Evolutionary conservation across 768 basidiomycete genomes (phyloP).

Genomic region (Lentinula lateritia): DNA sequence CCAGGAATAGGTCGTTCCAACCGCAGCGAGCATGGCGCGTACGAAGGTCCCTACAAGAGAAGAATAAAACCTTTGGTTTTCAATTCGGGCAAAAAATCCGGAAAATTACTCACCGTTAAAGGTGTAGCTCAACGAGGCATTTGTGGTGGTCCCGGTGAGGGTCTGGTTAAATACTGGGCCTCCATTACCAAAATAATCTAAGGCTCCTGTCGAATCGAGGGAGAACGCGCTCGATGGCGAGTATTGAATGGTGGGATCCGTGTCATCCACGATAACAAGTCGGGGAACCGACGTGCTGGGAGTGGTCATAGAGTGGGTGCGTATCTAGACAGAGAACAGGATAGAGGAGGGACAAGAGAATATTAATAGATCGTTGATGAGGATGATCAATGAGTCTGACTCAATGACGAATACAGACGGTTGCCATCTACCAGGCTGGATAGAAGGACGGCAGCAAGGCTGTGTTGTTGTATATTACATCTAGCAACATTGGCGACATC

Average conservation of each 20-base stretch:
- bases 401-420: neutral
- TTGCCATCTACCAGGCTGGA: neutral
- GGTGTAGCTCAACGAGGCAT: constrained; percentile 1
- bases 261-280: constrained; percentile 5
- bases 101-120: neutral
- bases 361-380: neutral
- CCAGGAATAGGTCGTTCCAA: neutral
- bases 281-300: neutral
- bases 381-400: neutral
- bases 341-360: neutral
- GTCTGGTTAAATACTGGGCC: constrained; percentile 1
- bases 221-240: neutral
- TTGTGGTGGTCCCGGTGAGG: neutral
- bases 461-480: neutral
- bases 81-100: too few species aligned
- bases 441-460: neutral
- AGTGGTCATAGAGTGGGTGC: neutral
- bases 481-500: too few species aligned
- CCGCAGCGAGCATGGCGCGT: neutral
- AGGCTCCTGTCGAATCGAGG: neutral
- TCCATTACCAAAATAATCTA: neutral
- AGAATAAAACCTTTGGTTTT: too few species aligned
- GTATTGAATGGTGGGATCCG: constrained; percentile 1
- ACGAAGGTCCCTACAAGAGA: neutral
- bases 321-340: neutral